Percentiles rank a stretch among this genome's conserved stretches.
phyloP scores from a whole-genome alignment of 495 filamentous ascomycete genomes.

The Xylaria sp. region DNA sequence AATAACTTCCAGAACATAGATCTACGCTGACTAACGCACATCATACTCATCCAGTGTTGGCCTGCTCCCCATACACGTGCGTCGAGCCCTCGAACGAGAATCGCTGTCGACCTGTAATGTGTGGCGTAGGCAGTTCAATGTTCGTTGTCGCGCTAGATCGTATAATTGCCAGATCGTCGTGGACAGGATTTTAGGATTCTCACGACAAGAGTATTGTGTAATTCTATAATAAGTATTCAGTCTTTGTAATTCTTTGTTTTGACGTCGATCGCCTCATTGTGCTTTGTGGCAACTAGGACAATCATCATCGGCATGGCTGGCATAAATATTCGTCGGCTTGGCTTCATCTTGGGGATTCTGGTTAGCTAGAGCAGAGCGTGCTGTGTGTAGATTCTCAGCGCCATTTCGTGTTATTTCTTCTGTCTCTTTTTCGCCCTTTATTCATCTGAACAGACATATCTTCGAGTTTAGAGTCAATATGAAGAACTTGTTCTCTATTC shows the following conservation, averaged over 20 bases:
- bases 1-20: neutral
- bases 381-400: neutral
- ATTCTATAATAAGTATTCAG: neutral
- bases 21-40: neutral
- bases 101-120: neutral
- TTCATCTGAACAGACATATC: no score
- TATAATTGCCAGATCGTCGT: neutral
- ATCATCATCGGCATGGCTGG: neutral
- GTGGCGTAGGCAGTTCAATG: neutral
- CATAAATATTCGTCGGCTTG: neutral
- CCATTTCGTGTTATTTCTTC: neutral
- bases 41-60: neutral
- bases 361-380: neutral
- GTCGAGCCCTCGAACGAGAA: neutral
- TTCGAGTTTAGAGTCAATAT: conserved; percentile 19
- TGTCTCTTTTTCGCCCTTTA: neutral
- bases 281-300: neutral
- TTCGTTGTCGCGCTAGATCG: neutral
- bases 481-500: conserved; percentile 30
- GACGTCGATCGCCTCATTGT: neutral
- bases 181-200: neutral
- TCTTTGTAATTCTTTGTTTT: neutral
- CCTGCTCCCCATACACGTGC: neutral
- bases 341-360: no score
- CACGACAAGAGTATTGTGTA: neutral